These are phyloP conservation scores for Penicillium sp. DNA, from an alignment of 2,329 filamentous ascomycete genomes.

Conservation along the genomic window DNA sequence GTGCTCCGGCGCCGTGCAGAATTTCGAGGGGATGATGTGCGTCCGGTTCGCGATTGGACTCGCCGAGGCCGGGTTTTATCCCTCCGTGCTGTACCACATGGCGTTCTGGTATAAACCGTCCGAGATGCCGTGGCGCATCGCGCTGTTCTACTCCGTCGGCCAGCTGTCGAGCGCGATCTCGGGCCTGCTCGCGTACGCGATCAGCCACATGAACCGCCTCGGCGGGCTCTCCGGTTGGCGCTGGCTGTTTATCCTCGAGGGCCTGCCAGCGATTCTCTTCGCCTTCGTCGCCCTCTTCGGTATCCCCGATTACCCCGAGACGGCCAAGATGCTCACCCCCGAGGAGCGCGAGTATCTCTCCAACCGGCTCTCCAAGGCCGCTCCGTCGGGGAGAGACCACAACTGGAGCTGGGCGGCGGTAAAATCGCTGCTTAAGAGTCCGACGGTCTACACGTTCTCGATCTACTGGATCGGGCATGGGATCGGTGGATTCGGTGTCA, in stretches of 20 bases:
- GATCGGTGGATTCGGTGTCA: slow-evolving; percentile 49
- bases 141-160: slow-evolving; percentile 44
- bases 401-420: slow-evolving; percentile 40
- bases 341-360: slow-evolving; percentile 33
- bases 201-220: slow-evolving; percentile 44
- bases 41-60: slow-evolving; percentile 45
- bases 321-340: slow-evolving; percentile 34
- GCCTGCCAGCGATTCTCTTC: slow-evolving; percentile 38
- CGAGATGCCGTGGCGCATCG: slow-evolving; percentile 44
- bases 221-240: slow-evolving; percentile 43
- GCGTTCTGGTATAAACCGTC: slow-evolving; percentile 46
- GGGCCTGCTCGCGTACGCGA: slow-evolving; percentile 44
- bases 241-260: slow-evolving; percentile 47
- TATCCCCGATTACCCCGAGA: slow-evolving; percentile 42
- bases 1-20: slow-evolving; percentile 39
- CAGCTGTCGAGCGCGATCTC: slow-evolving; percentile 38
- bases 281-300: slow-evolving; percentile 35
- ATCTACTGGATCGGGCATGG: slow-evolving; percentile 50
- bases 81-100: slow-evolving; percentile 43
- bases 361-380: slow-evolving; percentile 32
- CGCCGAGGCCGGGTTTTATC: slow-evolving; percentile 44
- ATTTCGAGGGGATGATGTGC: slow-evolving; percentile 45
- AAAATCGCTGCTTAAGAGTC: slow-evolving; percentile 38
- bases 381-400: slow-evolving; percentile 37
- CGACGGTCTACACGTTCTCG: slow-evolving; percentile 45